Conservation (phyloP, 495 filamentous ascomycete species). For the Evernia prunastri region DNA sequence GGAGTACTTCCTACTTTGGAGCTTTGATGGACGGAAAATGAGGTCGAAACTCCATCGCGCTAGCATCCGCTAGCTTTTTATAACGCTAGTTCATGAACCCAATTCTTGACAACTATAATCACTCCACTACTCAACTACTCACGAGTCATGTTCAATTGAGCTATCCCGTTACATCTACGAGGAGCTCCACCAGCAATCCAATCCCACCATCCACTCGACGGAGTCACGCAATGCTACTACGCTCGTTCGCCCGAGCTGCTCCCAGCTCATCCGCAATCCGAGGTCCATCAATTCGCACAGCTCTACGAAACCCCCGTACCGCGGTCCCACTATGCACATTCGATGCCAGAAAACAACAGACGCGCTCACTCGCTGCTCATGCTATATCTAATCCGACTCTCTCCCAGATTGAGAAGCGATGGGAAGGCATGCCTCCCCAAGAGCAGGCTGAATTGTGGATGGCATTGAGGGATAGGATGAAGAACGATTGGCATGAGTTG, state of each 20-base stretch:
- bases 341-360: constrained; percentile 43
- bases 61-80: constrained; percentile 16
- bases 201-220: neutral
- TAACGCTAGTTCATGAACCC: constrained; percentile 2
- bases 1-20: no score
- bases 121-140: constrained; percentile 4
- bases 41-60: constrained; percentile 9
- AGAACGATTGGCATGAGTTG: constrained; percentile 90
- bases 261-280: constrained; percentile 21
- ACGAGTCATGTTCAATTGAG: constrained; percentile 24
- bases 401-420: constrained; percentile 97
- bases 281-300: constrained; percentile 16
- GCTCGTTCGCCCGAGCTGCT: constrained; percentile 27
- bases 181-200: constrained; percentile 17
- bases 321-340: constrained; percentile 12
- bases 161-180: constrained; percentile 10
- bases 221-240: constrained; percentile 24
- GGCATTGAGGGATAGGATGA: constrained; percentile 95
- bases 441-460: constrained; percentile 99
- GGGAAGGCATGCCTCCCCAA: constrained; percentile 93
- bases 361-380: constrained; percentile 64
- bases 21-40: no score
- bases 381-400: constrained; percentile 97
- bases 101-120: constrained; percentile 14
- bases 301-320: constrained; percentile 5